A percentile compares a stretch with the other conserved stretches of the same genome.
Conservation (phyloP, 768 basidiomycete species). For the Arthromyces matolae region DNA sequence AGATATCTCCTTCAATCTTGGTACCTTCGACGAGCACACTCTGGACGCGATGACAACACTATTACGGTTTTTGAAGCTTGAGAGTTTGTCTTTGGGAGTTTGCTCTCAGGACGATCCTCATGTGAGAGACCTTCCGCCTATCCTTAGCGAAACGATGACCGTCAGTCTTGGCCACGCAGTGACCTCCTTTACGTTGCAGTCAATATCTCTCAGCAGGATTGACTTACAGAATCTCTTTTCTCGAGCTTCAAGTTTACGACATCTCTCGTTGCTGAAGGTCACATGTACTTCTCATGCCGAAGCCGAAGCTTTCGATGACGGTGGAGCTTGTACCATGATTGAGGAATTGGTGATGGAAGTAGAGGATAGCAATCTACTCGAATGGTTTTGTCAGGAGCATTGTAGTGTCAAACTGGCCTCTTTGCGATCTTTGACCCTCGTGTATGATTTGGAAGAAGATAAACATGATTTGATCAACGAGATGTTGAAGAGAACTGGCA, state of each 20-base stretch:
- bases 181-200: slow-evolving; percentile 1
- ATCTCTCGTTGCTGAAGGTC: slow-evolving; percentile 4
- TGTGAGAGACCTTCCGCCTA: background rate
- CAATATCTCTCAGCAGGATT: background rate
- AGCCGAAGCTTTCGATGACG: background rate
- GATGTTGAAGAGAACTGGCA: background rate
- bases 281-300: background rate
- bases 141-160: background rate
- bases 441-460: slow-evolving; percentile 1
- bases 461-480: background rate
- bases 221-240: slow-evolving; percentile 7
- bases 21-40: background rate
- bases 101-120: background rate
- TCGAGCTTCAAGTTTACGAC: background rate
- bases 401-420: slow-evolving; percentile 6
- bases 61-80: slow-evolving; percentile 2
- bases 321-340: background rate
- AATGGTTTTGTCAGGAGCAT: slow-evolving; percentile 7
- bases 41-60: background rate
- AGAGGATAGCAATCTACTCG: slow-evolving; percentile 1
- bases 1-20: slow-evolving; percentile 2
- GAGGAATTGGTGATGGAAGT: slow-evolving; percentile 2
- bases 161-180: slow-evolving; percentile 2
- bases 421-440: slow-evolving; percentile 6
- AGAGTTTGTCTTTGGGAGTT: slow-evolving; percentile 1